Evolutionary conservation across 2,329 filamentous ascomycete genomes (phyloP).

Genomic region (Paramyrothecium sp.): DNA sequence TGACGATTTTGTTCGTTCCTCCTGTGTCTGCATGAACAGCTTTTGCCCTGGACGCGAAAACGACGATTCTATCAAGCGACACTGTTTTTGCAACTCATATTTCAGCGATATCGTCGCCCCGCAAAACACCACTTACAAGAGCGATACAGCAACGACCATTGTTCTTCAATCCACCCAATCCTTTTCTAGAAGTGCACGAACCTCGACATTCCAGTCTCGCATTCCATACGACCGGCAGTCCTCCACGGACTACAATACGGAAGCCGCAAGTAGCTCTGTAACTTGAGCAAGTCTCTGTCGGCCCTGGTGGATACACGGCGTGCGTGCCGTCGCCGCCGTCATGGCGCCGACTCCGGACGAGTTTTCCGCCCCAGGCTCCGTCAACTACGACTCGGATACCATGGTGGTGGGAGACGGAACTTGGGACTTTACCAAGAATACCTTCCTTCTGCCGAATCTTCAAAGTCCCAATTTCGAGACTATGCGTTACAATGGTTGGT

Average conservation of each 20-base stretch:
- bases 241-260: too few species aligned
- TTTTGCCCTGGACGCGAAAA: too few species aligned
- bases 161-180: neutral
- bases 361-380: constrained; percentile 69
- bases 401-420: constrained; percentile 79
- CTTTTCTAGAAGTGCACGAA: neutral
- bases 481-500: constrained; percentile 77
- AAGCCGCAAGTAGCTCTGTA: neutral
- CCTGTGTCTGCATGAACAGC: neutral
- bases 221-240: neutral
- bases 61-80: too few species aligned
- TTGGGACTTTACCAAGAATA: constrained; percentile 76
- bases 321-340: constrained; percentile 39
- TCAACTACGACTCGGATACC: constrained; percentile 71
- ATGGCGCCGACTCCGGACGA: constrained; percentile 60
- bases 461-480: constrained; percentile 76
- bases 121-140: constrained; percentile 1
- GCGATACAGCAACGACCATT: constrained; percentile 4
- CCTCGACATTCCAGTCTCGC: neutral
- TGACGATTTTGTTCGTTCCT: neutral
- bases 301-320: constrained; percentile 17
- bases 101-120: neutral
- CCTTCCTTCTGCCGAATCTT: constrained; percentile 75
- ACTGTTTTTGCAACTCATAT: neutral
- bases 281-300: constrained; percentile 7